Base-by-base conservation (phyloP, 2,329 filamentous ascomycete genomes). In the Calonectria pseudoturangicola region DNA sequence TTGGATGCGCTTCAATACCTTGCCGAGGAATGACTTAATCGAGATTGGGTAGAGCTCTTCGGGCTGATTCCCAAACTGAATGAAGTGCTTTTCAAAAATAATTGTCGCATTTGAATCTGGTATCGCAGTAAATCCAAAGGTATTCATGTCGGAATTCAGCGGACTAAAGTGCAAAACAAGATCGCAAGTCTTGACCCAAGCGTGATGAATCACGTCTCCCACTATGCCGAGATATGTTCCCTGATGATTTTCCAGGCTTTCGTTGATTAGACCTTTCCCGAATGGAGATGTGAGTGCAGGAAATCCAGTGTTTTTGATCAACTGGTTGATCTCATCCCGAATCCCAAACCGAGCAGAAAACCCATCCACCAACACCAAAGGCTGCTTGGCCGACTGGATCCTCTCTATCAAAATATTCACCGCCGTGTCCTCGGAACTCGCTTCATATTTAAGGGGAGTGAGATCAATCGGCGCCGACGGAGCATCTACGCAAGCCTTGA, bases 351-450 rank as follows among this genome's bases (percentile, higher is more conserved):
- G 77, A 50, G 85, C 79, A n/a, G 84, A 85, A 70, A 88, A 85
- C 2, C 88, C 88, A 73, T 91, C 89, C 0, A 89, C 86, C 2
- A 90, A 74, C 63, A 91, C 88, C 56, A 88, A 74, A 0, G 89
- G 89, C 47, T 85, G 84, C 63, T 87, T 86, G 4, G 87, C 84
- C 0, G 77, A 73, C 54, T 88, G 84, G 0, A 90, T 83, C 25
- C 81, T 84, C 1, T 83, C 39, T 8, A 69, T 18, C 12, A 72
- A 12, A 8, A 16, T 10, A 2, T 63, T 39, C 3, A 45, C 51
- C 2, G 27, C 30, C 4, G 21, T 5, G 1, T 70, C 54, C 6
- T 66, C 71, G 9, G 33, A 45, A 21, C 21, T 21, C 21, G 21
- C 21, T 21, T 21, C 21, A 21, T 21, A 21, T 21, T 21, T 21